Base-by-base conservation (phyloP, 306 rosid genomes). In the Trichosanthes truncata region DNA sequence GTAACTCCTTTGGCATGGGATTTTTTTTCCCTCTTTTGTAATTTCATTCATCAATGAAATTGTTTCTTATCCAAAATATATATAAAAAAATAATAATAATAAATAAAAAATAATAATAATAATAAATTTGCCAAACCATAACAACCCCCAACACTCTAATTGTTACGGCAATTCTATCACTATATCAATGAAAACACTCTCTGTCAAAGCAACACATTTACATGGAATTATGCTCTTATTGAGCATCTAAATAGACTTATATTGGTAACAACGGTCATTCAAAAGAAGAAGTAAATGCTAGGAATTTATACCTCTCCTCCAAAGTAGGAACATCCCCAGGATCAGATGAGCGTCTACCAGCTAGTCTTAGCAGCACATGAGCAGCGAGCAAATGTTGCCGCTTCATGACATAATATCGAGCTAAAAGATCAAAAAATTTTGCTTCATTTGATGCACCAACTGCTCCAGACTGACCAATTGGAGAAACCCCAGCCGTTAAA, bases 341-440 rank as follows among this genome's bases (percentile, higher is more conserved):
- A 61, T 88, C 97, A 75, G 65, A 63, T 38, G 95, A 86, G 53
- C 97, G 98, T 77, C 94, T 90, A 80, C 92, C 96, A 56, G 98
- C 98, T 80, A 95, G 81, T 83, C 96, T 85, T 59, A 91, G 82
- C 89, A 95, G 84, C 35, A 93, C 90, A 79, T 89, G 96, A 86
- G 99, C 97, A 52, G 99, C 99, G 82, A 93, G 99, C 82, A 91
- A 71, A 85, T 93, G 97, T 80, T 95, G 97, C 82, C 96, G 90
- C 87, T 93, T 95, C 85, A 86, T 80, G 78, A 93, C 96, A 83
- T 95, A 93, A 82, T 93, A 95, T 26, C 90, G 93, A 46, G 98
- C 99, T 88, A 95, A 84, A 73, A 95, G 97, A 78, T 95, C 99
- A 86, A 82, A 90, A 84, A 86, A 91, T 80, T 93, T 93, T 83